Evolutionary conservation across 2,329 filamentous ascomycete genomes (phyloP).

Genomic region (Colletotrichum sp.): DNA sequence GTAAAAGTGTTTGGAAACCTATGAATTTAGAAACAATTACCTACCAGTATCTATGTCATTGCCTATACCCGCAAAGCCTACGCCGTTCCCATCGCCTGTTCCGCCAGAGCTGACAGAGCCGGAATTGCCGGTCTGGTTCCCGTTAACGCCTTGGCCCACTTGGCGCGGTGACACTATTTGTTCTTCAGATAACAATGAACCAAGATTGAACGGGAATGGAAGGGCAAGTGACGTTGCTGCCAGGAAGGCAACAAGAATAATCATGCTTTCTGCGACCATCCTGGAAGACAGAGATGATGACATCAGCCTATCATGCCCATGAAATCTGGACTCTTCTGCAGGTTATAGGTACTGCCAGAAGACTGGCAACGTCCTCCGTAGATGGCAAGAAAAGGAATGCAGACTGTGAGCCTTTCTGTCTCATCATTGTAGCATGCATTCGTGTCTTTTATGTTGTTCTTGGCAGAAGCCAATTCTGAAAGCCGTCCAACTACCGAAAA

Average conservation of each 20-base stretch:
- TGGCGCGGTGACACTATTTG: background rate
- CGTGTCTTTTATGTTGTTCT: background rate
- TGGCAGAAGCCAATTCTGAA: background rate
- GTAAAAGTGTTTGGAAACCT: background rate
- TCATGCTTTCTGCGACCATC: background rate
- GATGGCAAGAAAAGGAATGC: background rate
- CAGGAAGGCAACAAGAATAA: background rate
- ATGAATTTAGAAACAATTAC: accelerated
- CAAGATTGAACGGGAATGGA: background rate
- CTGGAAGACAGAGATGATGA: background rate
- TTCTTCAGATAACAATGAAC: background rate
- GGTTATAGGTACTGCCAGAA: background rate
- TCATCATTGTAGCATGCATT: background rate
- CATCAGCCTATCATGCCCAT: background rate
- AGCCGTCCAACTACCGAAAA: background rate
- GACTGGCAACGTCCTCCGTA: background rate
- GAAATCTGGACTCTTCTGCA: background rate
- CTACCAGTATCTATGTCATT: background rate
- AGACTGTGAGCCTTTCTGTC: background rate
- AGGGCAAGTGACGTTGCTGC: background rate
- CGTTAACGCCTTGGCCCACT: background rate
- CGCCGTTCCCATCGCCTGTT: background rate
- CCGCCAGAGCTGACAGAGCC: background rate
- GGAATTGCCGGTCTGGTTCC: background rate
- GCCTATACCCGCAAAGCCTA: background rate